Evolutionary conservation across 2,329 filamentous ascomycete genomes (phyloP), one percentile per base, ranked within the genome.

Genomic region (Ramularia endophylla): DNA sequence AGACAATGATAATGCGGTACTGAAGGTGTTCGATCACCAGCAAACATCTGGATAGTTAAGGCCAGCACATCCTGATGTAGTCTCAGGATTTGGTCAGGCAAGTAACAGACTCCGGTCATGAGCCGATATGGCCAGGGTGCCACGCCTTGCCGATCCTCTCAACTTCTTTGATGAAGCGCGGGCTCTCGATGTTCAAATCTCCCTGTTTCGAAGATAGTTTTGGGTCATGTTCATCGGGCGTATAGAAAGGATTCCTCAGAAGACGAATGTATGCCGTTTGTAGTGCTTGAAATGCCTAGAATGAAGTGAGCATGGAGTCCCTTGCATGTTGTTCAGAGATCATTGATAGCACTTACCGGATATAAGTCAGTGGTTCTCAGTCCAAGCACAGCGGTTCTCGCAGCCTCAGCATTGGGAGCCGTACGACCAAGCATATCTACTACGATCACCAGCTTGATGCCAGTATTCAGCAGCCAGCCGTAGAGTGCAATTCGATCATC

Each of bases 401-500:
- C 56, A 8, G 52, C 51, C 19, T 56, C 54, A 16, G 54, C 63
- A 30, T 56, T 57, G 19, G 55, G 46, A 6, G 72, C 66, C 36
- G 75, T 68, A 16, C 83, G 72, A 1, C 88, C 89, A 53, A 88
- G 80, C 77, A 94, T 87, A 67, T 98, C 90, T 20, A 97, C 83
- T 3, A 95, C 79, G 48, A 88, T 83, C 25, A 97, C 81, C 59
- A 98, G 81, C 62, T 90, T 89, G 50, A 95, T 80, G 29, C 88
- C 88, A 18, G 92, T 97, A 66, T 95, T 97, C 42, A 92, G 95
- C 65, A 97, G 78, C 80, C 87, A 95, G 57, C 92, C 92, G 69
- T 97, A 98, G 53, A 88, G 85, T 27, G 89, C 88, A 34, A 97
- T 75, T 18, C 89, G 79, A 68, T 98, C 90, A 69, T 97, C 92